These are phyloP conservation scores for Rhodotorula paludigena DNA, from an alignment of 768 basidiomycete species.

Conservation along the genomic window DNA sequence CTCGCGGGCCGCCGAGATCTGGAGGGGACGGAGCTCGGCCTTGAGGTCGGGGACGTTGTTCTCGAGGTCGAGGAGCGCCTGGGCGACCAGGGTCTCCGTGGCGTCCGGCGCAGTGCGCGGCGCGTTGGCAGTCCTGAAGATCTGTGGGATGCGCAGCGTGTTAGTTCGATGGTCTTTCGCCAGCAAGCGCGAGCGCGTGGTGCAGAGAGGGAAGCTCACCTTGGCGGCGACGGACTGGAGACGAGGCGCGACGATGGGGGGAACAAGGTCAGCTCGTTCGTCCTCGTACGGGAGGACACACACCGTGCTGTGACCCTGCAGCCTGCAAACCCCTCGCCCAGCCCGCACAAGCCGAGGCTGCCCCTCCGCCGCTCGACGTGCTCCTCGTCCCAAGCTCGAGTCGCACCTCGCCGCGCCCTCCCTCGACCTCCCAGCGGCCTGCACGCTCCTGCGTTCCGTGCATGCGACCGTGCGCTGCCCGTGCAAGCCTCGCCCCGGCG, in stretches of 20 bases:
- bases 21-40: constrained; percentile 85
- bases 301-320: too few species aligned
- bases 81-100: constrained; percentile 83
- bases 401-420: not conserved
- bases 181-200: not conserved
- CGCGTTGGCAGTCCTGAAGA: constrained; percentile 92
- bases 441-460: not conserved
- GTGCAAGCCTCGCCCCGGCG: not conserved
- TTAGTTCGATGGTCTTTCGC: too few species aligned
- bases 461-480: not conserved
- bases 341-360: not conserved
- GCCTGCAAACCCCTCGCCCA: not conserved
- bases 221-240: constrained; percentile 33
- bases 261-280: not conserved
- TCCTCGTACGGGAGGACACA: not conserved
- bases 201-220: constrained; percentile 9
- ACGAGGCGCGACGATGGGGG: not conserved
- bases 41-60: constrained; percentile 98
- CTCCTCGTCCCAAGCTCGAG: not conserved
- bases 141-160: constrained; percentile 53
- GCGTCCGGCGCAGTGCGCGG: constrained; percentile 83
- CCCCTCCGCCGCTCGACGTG: too few species aligned
- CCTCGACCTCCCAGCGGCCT: too few species aligned
- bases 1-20: constrained; percentile 97
- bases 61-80: constrained; percentile 95